A percentile compares a stretch with the other conserved stretches of the same genome.
These are phyloP conservation scores for Euphorbia pulcherrima DNA, from an alignment of 345 rosid genomes.

Conservation along the genomic window DNA sequence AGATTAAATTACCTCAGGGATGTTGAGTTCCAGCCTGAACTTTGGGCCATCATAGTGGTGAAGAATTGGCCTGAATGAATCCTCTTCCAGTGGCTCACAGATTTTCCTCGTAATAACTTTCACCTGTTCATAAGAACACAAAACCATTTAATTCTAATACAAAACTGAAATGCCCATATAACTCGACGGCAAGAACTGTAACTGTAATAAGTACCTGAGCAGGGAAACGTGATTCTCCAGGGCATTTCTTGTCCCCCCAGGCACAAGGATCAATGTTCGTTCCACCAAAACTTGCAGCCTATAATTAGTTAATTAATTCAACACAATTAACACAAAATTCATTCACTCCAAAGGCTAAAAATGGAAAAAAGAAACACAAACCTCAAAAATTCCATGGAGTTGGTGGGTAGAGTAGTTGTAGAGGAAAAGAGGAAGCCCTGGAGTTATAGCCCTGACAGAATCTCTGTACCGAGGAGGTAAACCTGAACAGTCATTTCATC, in stretches of 20 bases:
- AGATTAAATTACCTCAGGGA: conserved; percentile 68
- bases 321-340: background rate
- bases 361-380: conserved; percentile 17
- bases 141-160: background rate
- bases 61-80: conserved; percentile 93
- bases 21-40: conserved; percentile 84
- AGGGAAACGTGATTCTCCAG: conserved; percentile 93
- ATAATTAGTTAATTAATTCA: conserved; percentile 5
- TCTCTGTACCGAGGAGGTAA: conserved; percentile 93
- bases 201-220: conserved; percentile 73
- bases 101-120: conserved; percentile 72
- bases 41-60: conserved; percentile 99
- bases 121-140: conserved; percentile 42
- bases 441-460: conserved; percentile 95
- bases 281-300: conserved; percentile 98
- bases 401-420: conserved; percentile 99
- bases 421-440: conserved; percentile 93
- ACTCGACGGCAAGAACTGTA: background rate
- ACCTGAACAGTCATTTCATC: conserved; percentile 32
- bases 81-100: conserved; percentile 90
- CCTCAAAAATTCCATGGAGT: conserved; percentile 95
- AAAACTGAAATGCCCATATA: background rate
- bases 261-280: conserved; percentile 89
- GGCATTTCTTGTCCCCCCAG: conserved; percentile 92
- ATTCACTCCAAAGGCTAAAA: background rate